A percentile compares a stretch with the other conserved stretches of the same genome.
phyloP scores from a whole-genome alignment of 352 stramenopile species.

The Globisporangium heterothallicum region DNA sequence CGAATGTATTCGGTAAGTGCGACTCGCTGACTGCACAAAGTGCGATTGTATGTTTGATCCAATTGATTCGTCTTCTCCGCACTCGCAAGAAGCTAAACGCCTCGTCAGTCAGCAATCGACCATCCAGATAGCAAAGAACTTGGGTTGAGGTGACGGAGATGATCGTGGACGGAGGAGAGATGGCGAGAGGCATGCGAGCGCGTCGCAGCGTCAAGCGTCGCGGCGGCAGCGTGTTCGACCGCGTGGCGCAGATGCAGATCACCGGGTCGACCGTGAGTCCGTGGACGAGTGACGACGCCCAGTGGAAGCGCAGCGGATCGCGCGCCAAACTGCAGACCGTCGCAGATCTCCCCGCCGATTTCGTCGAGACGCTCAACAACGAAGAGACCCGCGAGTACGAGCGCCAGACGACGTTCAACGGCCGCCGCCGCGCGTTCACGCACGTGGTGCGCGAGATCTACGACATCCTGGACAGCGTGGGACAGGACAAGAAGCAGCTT shows the following conservation, averaged over 20 bases:
- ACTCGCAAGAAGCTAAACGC: too few species aligned
- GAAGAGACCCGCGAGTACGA: slow-evolving; percentile 43
- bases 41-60: too few species aligned
- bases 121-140: not conserved
- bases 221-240: slow-evolving; percentile 36
- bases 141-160: not conserved
- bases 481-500: slow-evolving; percentile 49
- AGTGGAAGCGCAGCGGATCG: slow-evolving; percentile 35
- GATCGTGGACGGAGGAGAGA: not conserved
- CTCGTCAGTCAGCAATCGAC: too few species aligned
- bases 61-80: too few species aligned
- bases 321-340: slow-evolving; percentile 40
- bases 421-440: slow-evolving; percentile 39
- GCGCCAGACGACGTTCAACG: slow-evolving; percentile 37
- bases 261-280: slow-evolving; percentile 30
- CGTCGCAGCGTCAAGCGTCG: slow-evolving; percentile 1
- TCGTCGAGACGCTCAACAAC: slow-evolving; percentile 40
- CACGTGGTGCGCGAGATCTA: slow-evolving; percentile 66
- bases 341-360: slow-evolving; percentile 41
- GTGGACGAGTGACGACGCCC: slow-evolving; percentile 10
- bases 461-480: slow-evolving; percentile 39
- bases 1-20: too few species aligned
- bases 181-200: not conserved
- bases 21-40: too few species aligned
- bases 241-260: slow-evolving; percentile 54